These are phyloP conservation scores for Cladosporium velox DNA, from an alignment of 2,329 filamentous ascomycete species.

Conservation along the genomic window DNA sequence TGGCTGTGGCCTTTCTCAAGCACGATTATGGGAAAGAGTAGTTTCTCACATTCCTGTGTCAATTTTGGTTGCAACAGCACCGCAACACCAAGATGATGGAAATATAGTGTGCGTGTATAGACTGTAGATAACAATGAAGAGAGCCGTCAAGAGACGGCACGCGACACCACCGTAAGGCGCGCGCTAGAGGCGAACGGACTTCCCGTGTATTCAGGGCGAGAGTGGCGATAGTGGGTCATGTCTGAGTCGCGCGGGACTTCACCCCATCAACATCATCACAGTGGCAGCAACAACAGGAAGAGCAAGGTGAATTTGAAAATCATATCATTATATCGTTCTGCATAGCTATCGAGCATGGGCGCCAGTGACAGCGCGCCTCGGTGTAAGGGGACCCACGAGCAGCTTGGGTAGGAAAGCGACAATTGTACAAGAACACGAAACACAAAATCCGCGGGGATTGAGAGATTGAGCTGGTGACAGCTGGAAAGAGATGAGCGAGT, in stretches of 20 bases:
- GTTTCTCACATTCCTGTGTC: not conserved
- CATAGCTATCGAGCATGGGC: slow-evolving; percentile 8
- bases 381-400: slow-evolving; percentile 1
- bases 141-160: not conserved
- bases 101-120: not conserved
- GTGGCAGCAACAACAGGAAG: not conserved
- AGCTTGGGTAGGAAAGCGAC: not conserved
- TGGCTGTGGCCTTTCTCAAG: not conserved
- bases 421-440: slow-evolving; percentile 11
- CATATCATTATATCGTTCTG: slow-evolving; percentile 20
- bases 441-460: not conserved
- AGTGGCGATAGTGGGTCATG: slow-evolving; percentile 18
- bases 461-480: not conserved
- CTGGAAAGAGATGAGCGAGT: not conserved
- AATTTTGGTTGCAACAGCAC: not conserved
- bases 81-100: not conserved
- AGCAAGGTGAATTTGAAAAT: not conserved
- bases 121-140: not conserved
- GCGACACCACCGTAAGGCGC: slow-evolving; percentile 11
- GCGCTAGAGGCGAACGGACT: slow-evolving; percentile 17
- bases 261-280: slow-evolving; percentile 4
- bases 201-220: slow-evolving; percentile 15
- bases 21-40: too few species aligned
- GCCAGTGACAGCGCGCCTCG: not conserved
- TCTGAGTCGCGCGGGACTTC: slow-evolving; percentile 17